phyloP scores from a whole-genome alignment of 2,329 filamentous ascomycete genomes.

The Penicillium sp. region DNA sequence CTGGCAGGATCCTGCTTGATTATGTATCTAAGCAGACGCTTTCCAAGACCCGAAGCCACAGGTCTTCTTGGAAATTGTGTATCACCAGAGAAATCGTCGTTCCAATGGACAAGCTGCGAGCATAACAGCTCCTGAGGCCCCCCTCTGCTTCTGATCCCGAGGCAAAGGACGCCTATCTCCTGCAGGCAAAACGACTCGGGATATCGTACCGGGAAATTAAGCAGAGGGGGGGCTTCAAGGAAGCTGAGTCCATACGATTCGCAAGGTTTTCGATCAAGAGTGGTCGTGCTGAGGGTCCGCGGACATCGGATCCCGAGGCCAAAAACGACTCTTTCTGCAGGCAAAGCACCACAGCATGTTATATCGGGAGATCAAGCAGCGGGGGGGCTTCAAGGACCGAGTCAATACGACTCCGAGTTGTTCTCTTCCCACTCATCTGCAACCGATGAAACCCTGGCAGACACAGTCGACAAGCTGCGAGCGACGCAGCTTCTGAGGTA shows the following conservation, averaged over 20 bases:
- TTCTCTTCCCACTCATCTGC: not conserved
- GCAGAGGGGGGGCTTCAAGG: conserved; percentile 37
- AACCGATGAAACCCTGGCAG: not conserved
- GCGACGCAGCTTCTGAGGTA: not conserved
- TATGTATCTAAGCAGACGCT: too few relatives aligned
- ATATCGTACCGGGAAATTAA: conserved; percentile 49
- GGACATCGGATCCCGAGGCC: too few relatives aligned
- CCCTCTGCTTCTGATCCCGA: not conserved
- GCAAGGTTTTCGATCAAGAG: too few relatives aligned
- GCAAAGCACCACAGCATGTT: too few relatives aligned
- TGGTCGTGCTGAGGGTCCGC: too few relatives aligned
- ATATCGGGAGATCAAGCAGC: too few relatives aligned
- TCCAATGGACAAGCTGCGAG: not conserved
- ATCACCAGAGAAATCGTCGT: too few relatives aligned
- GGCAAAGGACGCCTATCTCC: conserved; percentile 35
- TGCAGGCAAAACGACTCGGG: conserved; percentile 38
- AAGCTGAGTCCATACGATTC: conserved; percentile 49
- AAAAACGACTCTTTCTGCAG: too few relatives aligned
- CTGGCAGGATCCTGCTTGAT: too few relatives aligned
- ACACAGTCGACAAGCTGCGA: not conserved
- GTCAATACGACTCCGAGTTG: not conserved
- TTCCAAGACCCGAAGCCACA: too few relatives aligned
- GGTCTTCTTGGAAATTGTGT: too few relatives aligned
- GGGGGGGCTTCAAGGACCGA: too few relatives aligned
- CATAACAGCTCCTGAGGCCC: not conserved